Percentiles rank a stretch among this genome's conserved stretches.
These are phyloP conservation scores for Nematodospora valgi DNA, from an alignment of 805 yeast species.

Conservation along the genomic window DNA sequence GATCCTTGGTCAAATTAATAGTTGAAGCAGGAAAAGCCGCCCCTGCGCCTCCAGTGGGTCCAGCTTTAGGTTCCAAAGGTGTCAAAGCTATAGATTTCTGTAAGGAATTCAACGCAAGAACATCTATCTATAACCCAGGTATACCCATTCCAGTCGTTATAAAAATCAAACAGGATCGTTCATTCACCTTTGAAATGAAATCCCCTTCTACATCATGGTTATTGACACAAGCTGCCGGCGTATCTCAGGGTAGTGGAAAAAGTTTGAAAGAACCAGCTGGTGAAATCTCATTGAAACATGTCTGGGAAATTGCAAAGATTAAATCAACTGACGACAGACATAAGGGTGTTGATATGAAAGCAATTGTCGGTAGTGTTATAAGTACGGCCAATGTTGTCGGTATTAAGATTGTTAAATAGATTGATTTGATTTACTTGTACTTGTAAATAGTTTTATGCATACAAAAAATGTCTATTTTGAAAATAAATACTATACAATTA, in stretches of 20 bases:
- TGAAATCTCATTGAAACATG: constrained; percentile 71
- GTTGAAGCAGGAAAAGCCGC: constrained; percentile 98
- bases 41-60: constrained; percentile 99
- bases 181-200: constrained; percentile 81
- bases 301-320: constrained; percentile 91
- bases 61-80: constrained; percentile 97
- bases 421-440: constrained; percentile 3
- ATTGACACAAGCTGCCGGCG: constrained; percentile 74
- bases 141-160: constrained; percentile 85
- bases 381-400: constrained; percentile 92
- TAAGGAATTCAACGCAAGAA: constrained; percentile 96
- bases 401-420: constrained; percentile 68
- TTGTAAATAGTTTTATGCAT: constrained; percentile 10
- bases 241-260: constrained; percentile 73
- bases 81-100: constrained; percentile 98
- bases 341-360: constrained; percentile 62
- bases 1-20: constrained; percentile 75
- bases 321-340: constrained; percentile 85
- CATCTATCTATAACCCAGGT: constrained; percentile 83
- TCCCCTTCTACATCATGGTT: constrained; percentile 92
- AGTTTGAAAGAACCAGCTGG: constrained; percentile 67
- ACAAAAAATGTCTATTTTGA: background rate
- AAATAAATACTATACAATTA: constrained; percentile 14
- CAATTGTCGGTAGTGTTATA: constrained; percentile 76
- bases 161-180: constrained; percentile 87